These are phyloP conservation scores for Dendrobium catenatum DNA, from an alignment of 106 monocot genomes.

Conservation along the genomic window DNA sequence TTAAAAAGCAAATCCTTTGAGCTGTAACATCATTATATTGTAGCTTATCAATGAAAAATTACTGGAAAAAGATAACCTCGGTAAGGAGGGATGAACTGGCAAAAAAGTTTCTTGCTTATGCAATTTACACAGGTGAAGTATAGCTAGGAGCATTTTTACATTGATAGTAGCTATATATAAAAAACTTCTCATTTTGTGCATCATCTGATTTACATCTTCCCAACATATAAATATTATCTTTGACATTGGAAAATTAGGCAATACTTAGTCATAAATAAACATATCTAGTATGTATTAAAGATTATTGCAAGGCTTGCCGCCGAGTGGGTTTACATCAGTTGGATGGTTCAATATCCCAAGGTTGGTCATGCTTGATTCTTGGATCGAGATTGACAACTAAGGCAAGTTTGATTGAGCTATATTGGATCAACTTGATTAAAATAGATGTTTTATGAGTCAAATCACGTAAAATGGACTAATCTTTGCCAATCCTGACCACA, in stretches of 20 bases:
- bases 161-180: background rate
- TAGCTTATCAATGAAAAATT: background rate
- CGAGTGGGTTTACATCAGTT: background rate
- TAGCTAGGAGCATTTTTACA: background rate
- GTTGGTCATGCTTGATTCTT: no score
- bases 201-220: background rate
- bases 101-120: background rate
- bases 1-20: background rate
- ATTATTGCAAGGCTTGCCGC: background rate
- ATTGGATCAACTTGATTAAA: no score
- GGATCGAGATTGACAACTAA: no score
- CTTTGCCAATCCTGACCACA: background rate
- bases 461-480: background rate
- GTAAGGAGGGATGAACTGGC: background rate
- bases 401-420: no score
- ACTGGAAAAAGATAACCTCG: background rate
- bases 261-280: background rate
- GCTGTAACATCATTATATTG: background rate
- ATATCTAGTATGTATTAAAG: background rate
- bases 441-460: background rate
- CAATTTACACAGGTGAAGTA: background rate
- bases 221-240: background rate
- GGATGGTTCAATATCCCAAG: no score
- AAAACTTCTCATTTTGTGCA: background rate
- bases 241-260: background rate